Base-by-base conservation (phyloP, 2,329 filamentous ascomycete genomes). In the Aureobasidium sp. region DNA sequence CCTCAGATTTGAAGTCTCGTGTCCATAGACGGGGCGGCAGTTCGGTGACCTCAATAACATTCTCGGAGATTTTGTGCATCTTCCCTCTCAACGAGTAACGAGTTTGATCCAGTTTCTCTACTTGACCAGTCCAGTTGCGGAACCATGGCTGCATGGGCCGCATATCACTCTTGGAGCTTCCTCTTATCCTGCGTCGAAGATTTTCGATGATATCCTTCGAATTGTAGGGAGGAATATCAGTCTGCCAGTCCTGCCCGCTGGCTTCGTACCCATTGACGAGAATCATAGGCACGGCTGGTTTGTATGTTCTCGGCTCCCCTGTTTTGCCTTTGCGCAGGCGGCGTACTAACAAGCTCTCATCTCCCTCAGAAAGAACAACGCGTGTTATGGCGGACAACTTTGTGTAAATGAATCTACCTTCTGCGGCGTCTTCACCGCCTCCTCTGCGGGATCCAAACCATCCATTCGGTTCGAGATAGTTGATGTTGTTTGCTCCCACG, bases 231-330 rank as follows among this genome's bases (percentile, higher is more conserved):
- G 95, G 94, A 67, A 99, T 96, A 2, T 84, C 88, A 0, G 94
- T 95, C 73, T 92, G 97, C 94, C 94, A 99, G 65, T 94, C 94
- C 21, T 94, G 99, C 64, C 95, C 95, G 69, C 99, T 99, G 81
- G 94, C 95, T 69, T 97, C 93, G 2, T 93, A 90, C 67, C 94
- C 94, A 69, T 99, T 99, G 74, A 97, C 84, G 43, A 99, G 79
- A 55, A 99, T 82, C 86, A 96, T 89, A 0, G 94, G 94, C 35
- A 99, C 81, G 43, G 97, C 77, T 0, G 95, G 94, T 10, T 87
- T 83, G 69, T 94, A 99, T 60, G 84, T 81, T 70, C 90, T 87
- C 2, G 95, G 95, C 76, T 99, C 94, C 63, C 99, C 97, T 42
- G 81, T 81, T 68, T 87, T 87, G 59, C 90, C 92, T 71, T 97